Evolutionary conservation across 208 protist species (phyloP), one percentile per base, ranked within the genome.

Genomic region (Tritrichomonas foetus): DNA sequence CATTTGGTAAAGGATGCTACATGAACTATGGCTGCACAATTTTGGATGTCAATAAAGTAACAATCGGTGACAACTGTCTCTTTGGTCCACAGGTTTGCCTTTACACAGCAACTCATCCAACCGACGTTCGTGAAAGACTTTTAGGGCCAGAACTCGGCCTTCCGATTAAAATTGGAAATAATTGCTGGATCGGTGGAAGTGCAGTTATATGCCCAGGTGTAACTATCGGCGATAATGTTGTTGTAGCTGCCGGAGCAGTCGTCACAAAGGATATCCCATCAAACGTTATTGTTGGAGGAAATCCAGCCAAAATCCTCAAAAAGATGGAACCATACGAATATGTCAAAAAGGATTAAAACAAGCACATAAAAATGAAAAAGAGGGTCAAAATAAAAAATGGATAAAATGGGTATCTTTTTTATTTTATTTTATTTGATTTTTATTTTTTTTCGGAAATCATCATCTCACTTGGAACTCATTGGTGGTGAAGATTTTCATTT

Each of bases 191-290:
- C 47, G 94, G 95, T 36, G 94, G 66, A 50, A 92, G 61, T 33
- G 66, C 53, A 5, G 30, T 64, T 13, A 74, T 98, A 25, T 93
- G 95, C 3, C 96, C 97, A 0, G 97, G 97, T 66, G 96, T 98
- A 0, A 97, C 95, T 0, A 96, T 98, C 22, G 97, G 97, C 13
- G 93, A 96, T 66, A 96, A 96, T 64, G 44, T 94, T 0, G 94
- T 96, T 3, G 96, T 98, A 66, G 97, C 95, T 9, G 96, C 97
- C 22, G 97, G 97, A 0, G 94, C 94, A 66, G 97, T 98, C 0
- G 97, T 98, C 20, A 96, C 95, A 22, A 96, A 96, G 61, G 94
- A 96, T 89, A 94, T 98, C 33, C 97, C 97, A 47, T 50, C 94
- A 22, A 96, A 96, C 94, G 94, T 95, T 8, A 78, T 98, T 30